phyloP scores from a whole-genome alignment of 2,329 filamentous ascomycete genomes.

The Madurella fahalii region DNA sequence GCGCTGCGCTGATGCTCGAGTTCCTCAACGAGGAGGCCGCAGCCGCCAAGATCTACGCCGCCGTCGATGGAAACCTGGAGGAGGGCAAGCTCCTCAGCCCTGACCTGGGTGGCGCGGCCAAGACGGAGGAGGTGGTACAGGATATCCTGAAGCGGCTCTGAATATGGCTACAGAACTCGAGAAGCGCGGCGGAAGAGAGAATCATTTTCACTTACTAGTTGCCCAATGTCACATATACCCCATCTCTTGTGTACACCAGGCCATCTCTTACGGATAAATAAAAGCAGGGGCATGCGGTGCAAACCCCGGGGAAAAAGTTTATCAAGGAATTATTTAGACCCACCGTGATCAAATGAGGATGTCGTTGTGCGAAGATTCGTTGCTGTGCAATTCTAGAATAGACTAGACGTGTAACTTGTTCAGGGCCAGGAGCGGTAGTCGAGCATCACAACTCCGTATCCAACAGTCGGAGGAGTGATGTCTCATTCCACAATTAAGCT shows the following conservation, averaged over 20 bases:
- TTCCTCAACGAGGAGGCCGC: slow-evolving; percentile 85
- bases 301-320: neutral
- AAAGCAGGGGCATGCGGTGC: neutral
- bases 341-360: too few species aligned
- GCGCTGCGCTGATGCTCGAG: slow-evolving; percentile 91
- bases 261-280: neutral
- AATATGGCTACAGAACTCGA: neutral
- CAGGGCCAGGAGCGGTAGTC: too few species aligned
- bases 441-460: neutral
- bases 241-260: slow-evolving; percentile 9
- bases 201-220: neutral
- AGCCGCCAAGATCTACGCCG: slow-evolving; percentile 83
- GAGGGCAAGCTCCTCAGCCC: slow-evolving; percentile 80
- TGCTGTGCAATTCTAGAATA: too few species aligned
- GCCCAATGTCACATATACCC: slow-evolving; percentile 9
- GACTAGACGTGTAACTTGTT: too few species aligned
- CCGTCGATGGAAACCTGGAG: slow-evolving; percentile 84
- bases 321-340: neutral
- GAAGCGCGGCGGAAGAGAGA: neutral
- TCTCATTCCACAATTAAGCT: slow-evolving; percentile 4
- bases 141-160: slow-evolving; percentile 84
- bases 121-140: slow-evolving; percentile 78
- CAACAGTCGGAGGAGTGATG: neutral
- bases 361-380: too few species aligned
- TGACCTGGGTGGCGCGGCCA: slow-evolving; percentile 83